Evolutionary conservation across 73 alveolate species (phyloP), one percentile per base, ranked within the genome.

Genomic region (Effrenium voratum): DNA sequence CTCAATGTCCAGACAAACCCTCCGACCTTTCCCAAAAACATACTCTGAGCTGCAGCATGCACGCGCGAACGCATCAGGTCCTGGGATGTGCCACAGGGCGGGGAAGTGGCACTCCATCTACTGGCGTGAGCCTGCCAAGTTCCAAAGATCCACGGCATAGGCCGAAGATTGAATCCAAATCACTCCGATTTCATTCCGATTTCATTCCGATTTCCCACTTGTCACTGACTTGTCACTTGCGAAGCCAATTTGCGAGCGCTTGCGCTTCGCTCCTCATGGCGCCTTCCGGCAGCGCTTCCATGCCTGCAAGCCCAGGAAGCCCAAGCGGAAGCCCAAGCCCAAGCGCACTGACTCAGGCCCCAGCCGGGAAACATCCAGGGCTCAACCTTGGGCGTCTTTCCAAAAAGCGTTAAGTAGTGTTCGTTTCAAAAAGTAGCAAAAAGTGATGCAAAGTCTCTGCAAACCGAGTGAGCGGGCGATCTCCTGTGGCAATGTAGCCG

Each of bases 401-500:
- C 38, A 32, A 32, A 5, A 6, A 32, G 28, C 76, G 41, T 63
- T 26, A 63, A 63, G 28, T 38, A 32, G 76, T 52, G 19, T 13
- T 13, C 66, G 28, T 10, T 22, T 22, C 76, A 32, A 63, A 63
- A 38, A 32, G 8, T 63, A 22, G 41, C 41, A 32, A 63, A 63
- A 32, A 32, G 13, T 63, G 19, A 52, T 52, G 28, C 66, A 10
- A 52, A 52, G 66, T 13, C 66, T 52, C 28, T 19, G 10, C 10
- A 68, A 68, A 16, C 38, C 77, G 26, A 72, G 82, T 44, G 49
- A 19, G 28, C 82, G 82, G 76, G 82, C 88, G 43, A 90, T 90
- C 57, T 90, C 97, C 50, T 90, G 97, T 16, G 97, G 97, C 86
- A 90, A 26, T 1, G 97, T 87, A 36, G 97, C 97, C 4, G 97